Evolutionary conservation across 495 filamentous ascomycete genomes (phyloP), one percentile per base, ranked within the genome.

Genomic region (Xylaria scruposa): DNA sequence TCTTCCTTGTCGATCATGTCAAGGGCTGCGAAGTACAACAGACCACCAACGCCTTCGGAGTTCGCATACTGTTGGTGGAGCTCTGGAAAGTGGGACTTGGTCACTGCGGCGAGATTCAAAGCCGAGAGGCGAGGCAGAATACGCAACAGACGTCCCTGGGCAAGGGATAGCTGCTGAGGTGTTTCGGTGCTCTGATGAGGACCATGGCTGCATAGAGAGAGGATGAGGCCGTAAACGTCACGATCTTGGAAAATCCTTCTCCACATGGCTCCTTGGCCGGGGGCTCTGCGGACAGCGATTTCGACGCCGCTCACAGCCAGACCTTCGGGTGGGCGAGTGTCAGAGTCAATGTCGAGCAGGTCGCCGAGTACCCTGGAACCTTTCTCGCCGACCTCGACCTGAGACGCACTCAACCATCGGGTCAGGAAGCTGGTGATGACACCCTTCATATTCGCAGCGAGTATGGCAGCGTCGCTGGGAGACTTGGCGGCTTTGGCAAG

Each of bases 1-100:
- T 97, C 94, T 49, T 79, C 84, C 69, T 84, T 85, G 73, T 95
- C 88, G 17, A 95, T 87, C 93, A 97, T 95, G 51, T 87, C 82
- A 49, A 89, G 81, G 4, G 90, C 86, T 2, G 91, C 93, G 77
- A 92, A 97, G 44, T 94, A 89, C 17, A 97, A 83, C 3, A 97
- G 76, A 17, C 93, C 92, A 60, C 80, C 76, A 61, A 81, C 73
- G 10, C 72, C 72, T 63, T 68, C 83, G 79, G 66, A 47, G 51
- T 73, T 58, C 38, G 84, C 78, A 71, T 90, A 91, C 51, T 79
- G 78, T 1, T 81, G 72, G 67, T 94, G 90, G 1, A 95, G 75
- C 0, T 91, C 89, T 0, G 88, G 73, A 31, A 91, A 81, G 26
- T 91, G 85, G 0, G 91, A 85, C 19, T 76, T 81, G 10, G 86